Conservation (phyloP, 768 basidiomycete genomes). For the Phylloporus rhodoxanthus region DNA sequence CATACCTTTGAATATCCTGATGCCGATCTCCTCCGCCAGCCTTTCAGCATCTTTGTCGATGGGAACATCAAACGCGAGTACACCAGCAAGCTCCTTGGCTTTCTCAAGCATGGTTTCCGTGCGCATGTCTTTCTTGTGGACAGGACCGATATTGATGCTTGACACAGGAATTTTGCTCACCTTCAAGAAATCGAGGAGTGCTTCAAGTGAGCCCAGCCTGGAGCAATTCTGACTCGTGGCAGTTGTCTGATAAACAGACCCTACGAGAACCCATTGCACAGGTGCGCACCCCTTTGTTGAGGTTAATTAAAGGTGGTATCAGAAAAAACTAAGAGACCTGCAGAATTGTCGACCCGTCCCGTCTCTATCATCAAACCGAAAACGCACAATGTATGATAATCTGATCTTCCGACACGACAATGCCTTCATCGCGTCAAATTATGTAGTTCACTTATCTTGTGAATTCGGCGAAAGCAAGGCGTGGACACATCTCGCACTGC, state of each 20-base stretch:
- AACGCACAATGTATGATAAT: neutral
- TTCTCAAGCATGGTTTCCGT: conserved; percentile 91
- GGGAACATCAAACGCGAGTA: conserved; percentile 93
- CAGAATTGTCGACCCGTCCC: too few species aligned
- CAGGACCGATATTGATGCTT: conserved; percentile 95
- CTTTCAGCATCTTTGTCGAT: conserved; percentile 92
- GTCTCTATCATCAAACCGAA: too few species aligned
- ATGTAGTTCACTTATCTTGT: neutral
- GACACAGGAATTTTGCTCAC: conserved; percentile 95
- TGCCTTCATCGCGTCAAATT: neutral
- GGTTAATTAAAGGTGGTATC: too few species aligned
- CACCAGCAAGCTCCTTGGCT: conserved; percentile 90
- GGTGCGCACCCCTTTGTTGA: too few species aligned
- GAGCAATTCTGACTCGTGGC: too few species aligned
- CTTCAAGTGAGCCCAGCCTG: conserved; percentile 93
- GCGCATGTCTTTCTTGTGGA: conserved; percentile 92
- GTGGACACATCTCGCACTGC: neutral
- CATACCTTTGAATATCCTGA: conserved; percentile 85
- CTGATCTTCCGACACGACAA: neutral
- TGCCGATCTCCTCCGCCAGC: conserved; percentile 89
- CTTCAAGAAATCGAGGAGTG: conserved; percentile 92
- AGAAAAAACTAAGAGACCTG: too few species aligned
- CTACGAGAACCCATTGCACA: too few species aligned
- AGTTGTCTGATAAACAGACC: too few species aligned
- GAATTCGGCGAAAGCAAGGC: neutral